These are phyloP conservation scores for Trichosanthes truncata DNA, from an alignment of 306 rosid genomes.

Conservation along the genomic window DNA sequence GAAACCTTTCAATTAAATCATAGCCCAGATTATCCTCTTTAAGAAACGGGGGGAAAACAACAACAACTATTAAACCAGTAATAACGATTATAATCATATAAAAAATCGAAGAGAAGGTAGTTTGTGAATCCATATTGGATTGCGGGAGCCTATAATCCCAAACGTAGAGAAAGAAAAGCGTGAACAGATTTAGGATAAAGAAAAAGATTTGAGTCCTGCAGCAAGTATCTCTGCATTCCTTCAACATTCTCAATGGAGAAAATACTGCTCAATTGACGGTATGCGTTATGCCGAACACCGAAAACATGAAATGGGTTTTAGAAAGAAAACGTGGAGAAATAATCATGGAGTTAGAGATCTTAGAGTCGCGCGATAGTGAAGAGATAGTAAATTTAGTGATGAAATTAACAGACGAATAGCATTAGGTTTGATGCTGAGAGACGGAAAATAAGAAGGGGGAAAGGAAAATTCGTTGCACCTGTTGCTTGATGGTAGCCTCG, in stretches of 20 bases:
- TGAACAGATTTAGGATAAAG: background rate
- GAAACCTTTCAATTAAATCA: background rate
- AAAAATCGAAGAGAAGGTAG: background rate
- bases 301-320: background rate
- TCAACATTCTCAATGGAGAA: background rate
- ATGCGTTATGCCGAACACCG: background rate
- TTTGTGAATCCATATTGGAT: background rate
- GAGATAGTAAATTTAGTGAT: background rate
- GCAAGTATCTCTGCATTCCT: background rate
- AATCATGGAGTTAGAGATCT: background rate
- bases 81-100: background rate
- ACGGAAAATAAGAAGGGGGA: background rate
- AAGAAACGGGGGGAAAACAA: background rate
- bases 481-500: constrained; percentile 79
- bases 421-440: background rate
- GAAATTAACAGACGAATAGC: background rate
- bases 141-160: background rate
- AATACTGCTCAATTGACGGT: background rate
- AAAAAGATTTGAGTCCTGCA: background rate
- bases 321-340: background rate
- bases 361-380: background rate
- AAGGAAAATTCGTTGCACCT: constrained; percentile 33
- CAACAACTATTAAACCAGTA: background rate
- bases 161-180: background rate
- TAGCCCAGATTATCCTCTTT: background rate